phyloP scores from a whole-genome alignment of 257 asterid genomes.

The Solanum corneliomulleri region DNA sequence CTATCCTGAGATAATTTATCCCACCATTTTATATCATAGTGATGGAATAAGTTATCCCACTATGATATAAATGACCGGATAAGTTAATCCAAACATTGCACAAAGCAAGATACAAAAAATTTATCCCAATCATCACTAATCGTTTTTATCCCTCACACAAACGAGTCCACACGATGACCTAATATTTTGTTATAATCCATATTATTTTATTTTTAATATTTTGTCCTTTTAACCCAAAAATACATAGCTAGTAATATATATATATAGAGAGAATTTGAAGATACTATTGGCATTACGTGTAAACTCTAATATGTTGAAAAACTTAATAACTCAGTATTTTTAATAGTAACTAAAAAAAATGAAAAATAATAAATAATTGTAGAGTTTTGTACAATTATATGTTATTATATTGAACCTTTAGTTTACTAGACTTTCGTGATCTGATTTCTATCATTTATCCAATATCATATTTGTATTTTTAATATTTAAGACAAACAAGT shows the following conservation, averaged over 20 bases:
- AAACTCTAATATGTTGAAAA: neutral
- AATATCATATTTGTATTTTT: neutral
- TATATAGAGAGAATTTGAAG: neutral
- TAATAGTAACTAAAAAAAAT: neutral
- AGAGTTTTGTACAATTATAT: neutral
- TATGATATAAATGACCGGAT: no score
- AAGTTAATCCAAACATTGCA: no score
- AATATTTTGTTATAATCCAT: neutral
- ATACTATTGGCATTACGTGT: neutral
- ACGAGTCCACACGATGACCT: neutral
- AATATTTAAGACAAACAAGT: neutral
- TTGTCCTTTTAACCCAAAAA: neutral
- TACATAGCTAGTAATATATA: neutral
- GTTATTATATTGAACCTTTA: neutral
- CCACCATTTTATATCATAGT: no score
- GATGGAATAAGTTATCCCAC: no score
- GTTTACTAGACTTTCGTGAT: neutral
- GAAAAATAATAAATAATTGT: neutral
- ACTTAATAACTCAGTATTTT: neutral
- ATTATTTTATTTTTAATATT: neutral
- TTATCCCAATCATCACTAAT: no score
- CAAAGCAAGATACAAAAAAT: no score
- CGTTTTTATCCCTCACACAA: no score
- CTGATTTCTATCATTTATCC: neutral
- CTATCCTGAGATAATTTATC: no score